Conservation (phyloP, 371 early-diverging fungal genomes). For the Syncephalis fuscata region DNA sequence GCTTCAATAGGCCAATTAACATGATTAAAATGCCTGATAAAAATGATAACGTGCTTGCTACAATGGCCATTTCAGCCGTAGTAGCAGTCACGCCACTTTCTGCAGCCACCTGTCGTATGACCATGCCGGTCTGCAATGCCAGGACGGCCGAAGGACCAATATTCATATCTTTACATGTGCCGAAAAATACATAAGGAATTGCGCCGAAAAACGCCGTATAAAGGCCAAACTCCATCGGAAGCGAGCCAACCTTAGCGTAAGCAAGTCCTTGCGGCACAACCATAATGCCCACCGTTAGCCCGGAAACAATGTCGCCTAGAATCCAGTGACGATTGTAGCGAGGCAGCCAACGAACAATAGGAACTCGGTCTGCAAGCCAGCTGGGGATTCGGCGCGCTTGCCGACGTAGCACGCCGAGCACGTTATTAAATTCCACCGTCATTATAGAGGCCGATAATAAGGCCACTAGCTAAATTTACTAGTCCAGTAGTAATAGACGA, state of each 20-base stretch:
- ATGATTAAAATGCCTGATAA: slow-evolving; percentile 33
- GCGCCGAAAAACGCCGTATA: slow-evolving; percentile 65
- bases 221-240: slow-evolving; percentile 70
- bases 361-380: slow-evolving; percentile 1
- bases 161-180: slow-evolving; percentile 71
- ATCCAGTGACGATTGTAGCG: slow-evolving; percentile 43
- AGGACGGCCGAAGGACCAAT: slow-evolving; percentile 85
- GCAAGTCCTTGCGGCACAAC: slow-evolving; percentile 76
- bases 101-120: slow-evolving; percentile 11
- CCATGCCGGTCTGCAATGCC: slow-evolving; percentile 54
- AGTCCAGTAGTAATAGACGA: too few species aligned
- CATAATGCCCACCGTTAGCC: slow-evolving; percentile 68
- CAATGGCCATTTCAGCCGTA: slow-evolving; percentile 2
- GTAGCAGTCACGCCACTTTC: slow-evolving; percentile 13
- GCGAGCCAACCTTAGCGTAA: slow-evolving; percentile 65
- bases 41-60: background rate
- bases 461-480: too few species aligned
- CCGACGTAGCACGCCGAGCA: too few species aligned
- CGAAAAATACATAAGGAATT: slow-evolving; percentile 54
- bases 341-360: slow-evolving; percentile 12
- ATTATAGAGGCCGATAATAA: too few species aligned
- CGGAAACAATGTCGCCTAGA: slow-evolving; percentile 66
- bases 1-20: slow-evolving; percentile 51
- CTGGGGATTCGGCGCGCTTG: too few species aligned
- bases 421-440: too few species aligned